Conservation (phyloP, 225 moss, liverwort and hornwort species). For the Physcomitrellopsis africana region DNA sequence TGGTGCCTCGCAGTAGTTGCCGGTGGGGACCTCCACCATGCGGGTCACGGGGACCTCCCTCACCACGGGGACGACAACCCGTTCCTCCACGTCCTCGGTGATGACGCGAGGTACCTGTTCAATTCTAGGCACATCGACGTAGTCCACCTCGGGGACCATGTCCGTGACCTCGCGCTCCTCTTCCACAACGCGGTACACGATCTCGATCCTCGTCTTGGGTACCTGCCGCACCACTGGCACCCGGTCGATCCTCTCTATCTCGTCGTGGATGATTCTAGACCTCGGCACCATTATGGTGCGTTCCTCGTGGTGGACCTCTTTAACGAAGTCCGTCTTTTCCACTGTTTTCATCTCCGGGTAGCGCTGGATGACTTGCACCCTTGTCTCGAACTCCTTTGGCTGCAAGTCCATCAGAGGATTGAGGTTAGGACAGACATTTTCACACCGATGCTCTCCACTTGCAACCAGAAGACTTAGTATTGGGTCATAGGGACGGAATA, state of each 20-base stretch:
- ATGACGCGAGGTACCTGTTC: too few relatives aligned
- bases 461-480: background rate
- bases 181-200: too few relatives aligned
- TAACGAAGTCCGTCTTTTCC: constrained; percentile 69
- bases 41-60: constrained; percentile 47
- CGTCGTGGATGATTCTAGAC: constrained; percentile 59
- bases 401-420: constrained; percentile 9
- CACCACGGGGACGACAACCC: constrained; percentile 53
- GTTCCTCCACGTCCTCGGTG: constrained; percentile 50
- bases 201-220: constrained; percentile 21
- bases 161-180: too few relatives aligned
- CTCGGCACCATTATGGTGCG: constrained; percentile 40
- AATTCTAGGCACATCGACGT: too few relatives aligned
- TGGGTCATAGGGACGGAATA: background rate
- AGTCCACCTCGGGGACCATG: too few relatives aligned
- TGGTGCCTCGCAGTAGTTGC: background rate
- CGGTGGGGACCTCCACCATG: constrained; percentile 40
- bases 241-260: constrained; percentile 54
- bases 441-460: background rate
- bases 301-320: constrained; percentile 64
- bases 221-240: constrained; percentile 52
- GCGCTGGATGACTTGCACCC: constrained; percentile 68
- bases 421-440: background rate
- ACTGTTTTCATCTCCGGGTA: constrained; percentile 74
- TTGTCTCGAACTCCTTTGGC: constrained; percentile 73